phyloP scores from a whole-genome alignment of 106 monocot genomes.

The Xerophyta viscosa region DNA sequence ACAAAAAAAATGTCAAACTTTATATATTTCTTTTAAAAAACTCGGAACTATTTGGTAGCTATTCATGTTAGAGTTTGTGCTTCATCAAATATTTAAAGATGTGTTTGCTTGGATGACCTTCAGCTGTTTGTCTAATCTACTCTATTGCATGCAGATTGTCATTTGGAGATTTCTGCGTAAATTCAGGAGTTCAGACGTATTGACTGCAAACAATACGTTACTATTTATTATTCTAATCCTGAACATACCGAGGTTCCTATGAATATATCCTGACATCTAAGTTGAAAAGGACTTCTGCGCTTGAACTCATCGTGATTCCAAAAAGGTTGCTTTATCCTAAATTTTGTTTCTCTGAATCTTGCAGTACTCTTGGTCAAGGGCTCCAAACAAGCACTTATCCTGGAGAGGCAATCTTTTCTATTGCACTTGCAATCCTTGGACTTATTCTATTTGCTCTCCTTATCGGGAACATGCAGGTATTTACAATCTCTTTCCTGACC shows the following conservation, averaged over 20 bases:
- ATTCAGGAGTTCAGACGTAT: conserved; percentile 50
- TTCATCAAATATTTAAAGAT: no score
- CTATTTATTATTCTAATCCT: conserved; percentile 70
- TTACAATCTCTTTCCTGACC: neutral
- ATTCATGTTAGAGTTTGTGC: no score
- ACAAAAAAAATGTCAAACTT: no score
- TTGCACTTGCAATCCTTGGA: conserved; percentile 71
- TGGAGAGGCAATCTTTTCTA: conserved; percentile 87
- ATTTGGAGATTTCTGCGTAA: conserved; percentile 72
- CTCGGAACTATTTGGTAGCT: no score
- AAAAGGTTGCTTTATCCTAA: neutral
- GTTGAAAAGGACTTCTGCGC: conserved; percentile 82
- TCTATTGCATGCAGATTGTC: conserved; percentile 53
- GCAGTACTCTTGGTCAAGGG: conserved; percentile 94
- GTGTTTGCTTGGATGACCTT: no score
- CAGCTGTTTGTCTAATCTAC: conserved; percentile 2
- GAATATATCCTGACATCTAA: conserved; percentile 77
- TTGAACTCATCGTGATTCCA: no score
- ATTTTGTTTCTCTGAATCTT: neutral
- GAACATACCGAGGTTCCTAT: conserved; percentile 69
- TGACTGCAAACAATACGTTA: conserved; percentile 53
- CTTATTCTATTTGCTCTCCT: conserved; percentile 91
- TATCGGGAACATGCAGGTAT: conserved; percentile 97
- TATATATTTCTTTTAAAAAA: no score
- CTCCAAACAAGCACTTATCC: conserved; percentile 66